Conservation (phyloP, 2,329 filamentous ascomycete genomes). For the Phyllosticta citriasiana region DNA sequence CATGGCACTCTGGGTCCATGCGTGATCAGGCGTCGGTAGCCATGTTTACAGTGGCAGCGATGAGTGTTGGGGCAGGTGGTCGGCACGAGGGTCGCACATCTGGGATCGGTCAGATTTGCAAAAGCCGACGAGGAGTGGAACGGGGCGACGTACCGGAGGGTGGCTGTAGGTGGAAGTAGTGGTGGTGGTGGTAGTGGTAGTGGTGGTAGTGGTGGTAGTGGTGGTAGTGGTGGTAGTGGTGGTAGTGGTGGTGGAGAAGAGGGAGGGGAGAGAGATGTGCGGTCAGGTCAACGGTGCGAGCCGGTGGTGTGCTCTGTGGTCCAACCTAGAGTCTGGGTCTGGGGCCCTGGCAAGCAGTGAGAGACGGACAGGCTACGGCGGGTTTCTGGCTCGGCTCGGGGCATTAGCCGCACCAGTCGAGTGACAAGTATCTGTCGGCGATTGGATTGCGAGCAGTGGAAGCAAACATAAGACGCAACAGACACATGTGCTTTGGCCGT, state of each 20-base stretch:
- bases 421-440: not conserved
- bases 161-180: not conserved
- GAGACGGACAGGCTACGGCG: not conserved
- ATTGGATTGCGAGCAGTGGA: too few relatives aligned
- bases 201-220: not conserved
- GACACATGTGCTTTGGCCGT: too few relatives aligned
- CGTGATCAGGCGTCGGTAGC: constrained; percentile 25
- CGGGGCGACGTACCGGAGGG: not conserved
- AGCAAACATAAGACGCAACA: too few relatives aligned
- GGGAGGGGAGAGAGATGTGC: not conserved
- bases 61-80: constrained; percentile 10
- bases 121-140: not conserved
- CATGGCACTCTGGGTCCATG: constrained; percentile 31
- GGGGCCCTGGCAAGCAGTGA: not conserved
- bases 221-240: not conserved
- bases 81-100: constrained; percentile 9
- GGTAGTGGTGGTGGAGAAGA: not conserved
- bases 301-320: not conserved
- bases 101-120: constrained; percentile 1
- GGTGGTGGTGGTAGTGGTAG: not conserved
- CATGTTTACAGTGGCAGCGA: constrained; percentile 4
- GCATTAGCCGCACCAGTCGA: not conserved
- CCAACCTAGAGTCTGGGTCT: not conserved
- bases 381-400: not conserved
- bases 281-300: not conserved